Evolutionary conservation across 768 basidiomycete genomes (phyloP).

Genomic region (Mycena chlorophos): DNA sequence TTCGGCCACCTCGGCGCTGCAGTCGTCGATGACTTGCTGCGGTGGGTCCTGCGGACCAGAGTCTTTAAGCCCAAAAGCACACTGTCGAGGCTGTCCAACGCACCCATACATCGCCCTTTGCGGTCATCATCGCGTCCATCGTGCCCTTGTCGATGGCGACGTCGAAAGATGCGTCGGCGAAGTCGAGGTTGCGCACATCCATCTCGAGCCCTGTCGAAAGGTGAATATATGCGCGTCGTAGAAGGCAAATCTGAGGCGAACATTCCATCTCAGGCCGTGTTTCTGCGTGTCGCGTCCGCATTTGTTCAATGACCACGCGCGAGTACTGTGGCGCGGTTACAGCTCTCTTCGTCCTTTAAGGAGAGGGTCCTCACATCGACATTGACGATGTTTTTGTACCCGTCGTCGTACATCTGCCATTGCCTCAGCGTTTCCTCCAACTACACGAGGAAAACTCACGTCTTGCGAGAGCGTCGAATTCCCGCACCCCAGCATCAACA

Average conservation of each 20-base stretch:
- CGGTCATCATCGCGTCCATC: slow-evolving; percentile 89
- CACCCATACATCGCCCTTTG: slow-evolving; percentile 83
- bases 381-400: slow-evolving; percentile 79
- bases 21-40: slow-evolving; percentile 65
- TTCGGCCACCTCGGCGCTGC: slow-evolving; percentile 75
- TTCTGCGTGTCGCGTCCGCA: slow-evolving; percentile 54
- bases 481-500: slow-evolving; percentile 83
- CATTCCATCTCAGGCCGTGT: slow-evolving; percentile 71
- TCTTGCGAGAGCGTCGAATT: slow-evolving; percentile 82
- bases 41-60: slow-evolving; percentile 63
- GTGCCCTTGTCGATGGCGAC: slow-evolving; percentile 89
- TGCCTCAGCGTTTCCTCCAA: not conserved
- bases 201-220: slow-evolving; percentile 69
- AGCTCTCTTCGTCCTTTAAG: not conserved
- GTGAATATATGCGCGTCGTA: not conserved
- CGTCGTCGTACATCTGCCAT: slow-evolving; percentile 81
- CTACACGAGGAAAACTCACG: slow-evolving; percentile 37
- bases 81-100: slow-evolving; percentile 17
- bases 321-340: slow-evolving; percentile 58
- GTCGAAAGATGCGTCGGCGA: slow-evolving; percentile 65
- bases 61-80: not conserved
- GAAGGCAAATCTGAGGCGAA: slow-evolving; percentile 29
- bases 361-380: slow-evolving; percentile 68
- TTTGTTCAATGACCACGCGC: slow-evolving; percentile 68
- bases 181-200: slow-evolving; percentile 72